Evolutionary conservation across 2,329 filamentous ascomycete species (phyloP).

Genomic region (Pezicula radicicola): DNA sequence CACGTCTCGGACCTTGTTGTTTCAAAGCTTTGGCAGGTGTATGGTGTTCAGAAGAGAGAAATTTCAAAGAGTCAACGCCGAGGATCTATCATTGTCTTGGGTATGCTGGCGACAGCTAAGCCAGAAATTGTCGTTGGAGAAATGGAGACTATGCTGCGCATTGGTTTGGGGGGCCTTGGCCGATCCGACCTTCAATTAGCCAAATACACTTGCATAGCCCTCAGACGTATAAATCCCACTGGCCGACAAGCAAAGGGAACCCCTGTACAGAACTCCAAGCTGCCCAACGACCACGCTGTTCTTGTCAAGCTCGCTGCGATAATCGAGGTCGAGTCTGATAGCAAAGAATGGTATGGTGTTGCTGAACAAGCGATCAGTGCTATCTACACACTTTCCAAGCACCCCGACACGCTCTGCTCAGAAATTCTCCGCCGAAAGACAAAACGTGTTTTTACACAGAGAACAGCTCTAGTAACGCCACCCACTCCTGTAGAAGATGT

Average conservation of each 20-base stretch:
- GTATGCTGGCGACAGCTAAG: conserved; percentile 92
- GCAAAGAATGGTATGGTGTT: conserved; percentile 93
- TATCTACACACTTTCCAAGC: conserved; percentile 90
- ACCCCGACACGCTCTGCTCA: conserved; percentile 90
- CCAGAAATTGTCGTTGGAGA: conserved; percentile 92
- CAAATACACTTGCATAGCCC: conserved; percentile 91
- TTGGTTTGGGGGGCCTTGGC: conserved; percentile 80
- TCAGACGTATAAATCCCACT: conserved; percentile 84
- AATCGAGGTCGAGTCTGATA: conserved; percentile 80
- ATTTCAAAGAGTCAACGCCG: conserved; percentile 89
- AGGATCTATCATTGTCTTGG: conserved; percentile 91
- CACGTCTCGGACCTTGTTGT: conserved; percentile 83
- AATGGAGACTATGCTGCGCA: conserved; percentile 90
- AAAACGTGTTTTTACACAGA: conserved; percentile 65
- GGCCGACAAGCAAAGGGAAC: conserved; percentile 78
- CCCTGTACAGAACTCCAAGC: conserved; percentile 64
- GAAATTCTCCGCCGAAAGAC: conserved; percentile 88
- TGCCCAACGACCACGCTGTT: conserved; percentile 91
- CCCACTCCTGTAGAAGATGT: conserved; percentile 14
- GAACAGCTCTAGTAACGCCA: conserved; percentile 30
- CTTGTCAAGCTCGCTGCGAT: conserved; percentile 78
- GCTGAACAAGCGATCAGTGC: conserved; percentile 95
- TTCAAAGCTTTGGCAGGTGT: conserved; percentile 95
- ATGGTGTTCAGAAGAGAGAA: conserved; percentile 88
- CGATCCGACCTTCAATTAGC: conserved; percentile 82